Percentiles rank a stretch among this genome's conserved stretches.
phyloP scores from a whole-genome alignment of 495 filamentous ascomycete genomes.

The Hypomontagnella submonticulosa region DNA sequence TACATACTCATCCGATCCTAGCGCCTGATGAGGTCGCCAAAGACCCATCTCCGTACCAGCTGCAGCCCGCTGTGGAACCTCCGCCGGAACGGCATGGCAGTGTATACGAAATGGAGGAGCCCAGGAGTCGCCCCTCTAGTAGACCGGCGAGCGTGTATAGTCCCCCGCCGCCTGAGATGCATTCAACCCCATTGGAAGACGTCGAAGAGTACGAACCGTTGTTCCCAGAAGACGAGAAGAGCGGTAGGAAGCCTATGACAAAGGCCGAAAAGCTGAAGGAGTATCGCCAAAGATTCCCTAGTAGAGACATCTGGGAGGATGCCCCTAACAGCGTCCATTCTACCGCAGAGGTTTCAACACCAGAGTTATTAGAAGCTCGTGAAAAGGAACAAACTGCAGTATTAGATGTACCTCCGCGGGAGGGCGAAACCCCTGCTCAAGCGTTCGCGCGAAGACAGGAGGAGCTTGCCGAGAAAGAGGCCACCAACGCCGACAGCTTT shows the following conservation, averaged over 20 bases:
- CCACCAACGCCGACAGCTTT: conserved; percentile 53
- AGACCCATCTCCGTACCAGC: conserved; percentile 65
- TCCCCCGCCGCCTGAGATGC: conserved; percentile 56
- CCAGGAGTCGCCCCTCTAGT: conserved; percentile 77
- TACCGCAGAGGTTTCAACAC: conserved; percentile 84
- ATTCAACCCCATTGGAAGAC: conserved; percentile 81
- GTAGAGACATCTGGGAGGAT: conserved; percentile 97
- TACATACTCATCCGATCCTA: conserved; percentile 79
- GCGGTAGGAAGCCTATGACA: conserved; percentile 57
- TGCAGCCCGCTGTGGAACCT: conserved; percentile 76
- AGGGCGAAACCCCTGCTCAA: conserved; percentile 62
- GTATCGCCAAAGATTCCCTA: conserved; percentile 83
- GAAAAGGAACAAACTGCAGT: conserved; percentile 31
- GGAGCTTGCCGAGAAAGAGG: conserved; percentile 64
- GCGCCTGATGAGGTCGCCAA: conserved; percentile 92
- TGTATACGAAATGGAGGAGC: conserved; percentile 61
- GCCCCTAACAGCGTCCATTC: conserved; percentile 87
- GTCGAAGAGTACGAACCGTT: conserved; percentile 95
- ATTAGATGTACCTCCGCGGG: conserved; percentile 44
- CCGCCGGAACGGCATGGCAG: conserved; percentile 69
- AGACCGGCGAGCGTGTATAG: conserved; percentile 70
- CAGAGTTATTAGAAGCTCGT: conserved; percentile 68
- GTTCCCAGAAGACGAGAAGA: conserved; percentile 85
- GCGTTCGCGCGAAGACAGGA: conserved; percentile 66
- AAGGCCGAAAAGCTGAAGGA: conserved; percentile 64